Base-by-base conservation (phyloP, 441 rosid species). In the Brassica balearica region DNA sequence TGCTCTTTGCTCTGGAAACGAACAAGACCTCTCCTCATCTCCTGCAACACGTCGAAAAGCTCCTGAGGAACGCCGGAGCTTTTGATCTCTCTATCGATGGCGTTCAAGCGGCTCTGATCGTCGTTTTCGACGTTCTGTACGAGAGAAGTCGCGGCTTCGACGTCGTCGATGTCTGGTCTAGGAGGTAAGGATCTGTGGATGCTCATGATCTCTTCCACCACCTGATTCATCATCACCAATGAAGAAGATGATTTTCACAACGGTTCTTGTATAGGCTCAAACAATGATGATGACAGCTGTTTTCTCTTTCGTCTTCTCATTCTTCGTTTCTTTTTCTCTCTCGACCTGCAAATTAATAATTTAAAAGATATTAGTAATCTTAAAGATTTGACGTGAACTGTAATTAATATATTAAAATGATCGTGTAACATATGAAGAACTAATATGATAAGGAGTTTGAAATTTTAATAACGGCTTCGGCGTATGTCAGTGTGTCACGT, bases 151-250 rank as follows among this genome's bases (percentile, higher is more conserved):
- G 97, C 98, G 0, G 96, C 97, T 73, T 93, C 96, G 1, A 90
- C 87, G 55, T 93, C 95, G 3, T 96, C 99, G 8, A 92, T 80
- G 2, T 86, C 90, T 0, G 98, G 97, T 61, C 99, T 83, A 5
- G 60, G 20, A 0, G 97, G 97, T 70, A 96, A 84, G 46, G 94
- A 92, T 89, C 92, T 90, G 22, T 93, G 99, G 36, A 91, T 82
- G 25, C 85, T 87, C 99, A 90, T 93, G 78, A 96, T 89, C 85
- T 90, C 98, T 67, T 85, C 94, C 73, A 96, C 97, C 29, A 84
- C 92, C 25, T 74, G 79, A 4, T 96, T 89, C 2, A 74, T 77
- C 4, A 97, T 65, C 23, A 34, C 53, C 9, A 11, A 14, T 19
- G n/a, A 72, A 60, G 41, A 19, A 22, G 43, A 70, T 9, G 59